Percentiles rank a stretch among this genome's conserved stretches.
These are phyloP conservation scores for Jimgerdemannia flammicorona DNA, from an alignment of 192 early-diverging fungal species.

Conservation along the genomic window DNA sequence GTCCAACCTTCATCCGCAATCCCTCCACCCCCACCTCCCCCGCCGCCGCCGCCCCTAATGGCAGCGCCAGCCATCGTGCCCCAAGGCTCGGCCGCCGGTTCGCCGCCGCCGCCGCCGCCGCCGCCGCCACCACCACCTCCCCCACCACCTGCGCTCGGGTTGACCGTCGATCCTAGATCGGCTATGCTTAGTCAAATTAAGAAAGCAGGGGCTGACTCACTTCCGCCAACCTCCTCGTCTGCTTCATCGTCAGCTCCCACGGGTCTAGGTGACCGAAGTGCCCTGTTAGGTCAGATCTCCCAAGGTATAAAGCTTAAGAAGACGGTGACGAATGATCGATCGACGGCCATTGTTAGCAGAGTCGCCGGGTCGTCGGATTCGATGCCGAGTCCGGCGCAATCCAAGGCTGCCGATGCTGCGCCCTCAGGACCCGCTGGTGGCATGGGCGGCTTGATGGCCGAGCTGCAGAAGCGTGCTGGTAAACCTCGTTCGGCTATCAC, in stretches of 20 bases:
- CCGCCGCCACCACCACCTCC: not conserved
- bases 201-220: too few species aligned
- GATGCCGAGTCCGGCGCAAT: too few species aligned
- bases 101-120: slow-evolving; percentile 4
- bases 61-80: not conserved
- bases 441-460: slow-evolving; percentile 60
- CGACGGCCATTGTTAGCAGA: slow-evolving; percentile 27
- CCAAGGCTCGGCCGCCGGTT: too few species aligned
- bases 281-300: slow-evolving; percentile 70
- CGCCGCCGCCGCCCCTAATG: not conserved
- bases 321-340: slow-evolving; percentile 64
- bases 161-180: too few species aligned
- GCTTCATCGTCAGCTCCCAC: not conserved
- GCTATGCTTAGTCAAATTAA: too few species aligned
- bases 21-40: not conserved
- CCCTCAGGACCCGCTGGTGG: slow-evolving; percentile 8
- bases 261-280: slow-evolving; percentile 13
- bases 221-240: not conserved
- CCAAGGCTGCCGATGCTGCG: not conserved
- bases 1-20: too few species aligned
- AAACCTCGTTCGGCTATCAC: slow-evolving; percentile 10
- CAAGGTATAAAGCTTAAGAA: slow-evolving; percentile 56
- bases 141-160: slow-evolving; percentile 5
- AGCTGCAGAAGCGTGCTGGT: slow-evolving; percentile 43
- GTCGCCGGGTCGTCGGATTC: too few species aligned